These are phyloP conservation scores for Postia placenta DNA, from an alignment of 768 basidiomycete genomes.

Conservation along the genomic window DNA sequence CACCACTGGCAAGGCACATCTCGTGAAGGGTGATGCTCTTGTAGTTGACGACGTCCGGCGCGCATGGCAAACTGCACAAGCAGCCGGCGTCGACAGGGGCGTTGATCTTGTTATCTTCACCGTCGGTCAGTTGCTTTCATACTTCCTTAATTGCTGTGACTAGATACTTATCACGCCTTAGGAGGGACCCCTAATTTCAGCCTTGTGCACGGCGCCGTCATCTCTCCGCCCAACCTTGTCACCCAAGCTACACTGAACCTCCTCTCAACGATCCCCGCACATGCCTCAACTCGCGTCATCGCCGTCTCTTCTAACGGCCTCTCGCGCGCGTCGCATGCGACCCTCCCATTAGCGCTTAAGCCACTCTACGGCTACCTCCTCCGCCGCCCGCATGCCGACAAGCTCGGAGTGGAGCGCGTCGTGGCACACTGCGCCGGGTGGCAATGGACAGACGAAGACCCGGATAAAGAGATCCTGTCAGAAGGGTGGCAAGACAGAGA, in stretches of 20 bases:
- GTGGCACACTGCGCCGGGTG: slow-evolving; percentile 43
- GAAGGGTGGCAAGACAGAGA: slow-evolving; percentile 31
- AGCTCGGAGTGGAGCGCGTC: slow-evolving; percentile 51
- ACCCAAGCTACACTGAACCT: slow-evolving; percentile 51
- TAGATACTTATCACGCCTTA: slow-evolving; percentile 22
- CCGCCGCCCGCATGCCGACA: slow-evolving; percentile 48
- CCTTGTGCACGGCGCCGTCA: slow-evolving; percentile 40
- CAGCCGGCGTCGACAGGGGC: slow-evolving; percentile 17
- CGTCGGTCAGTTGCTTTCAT: slow-evolving; percentile 38
- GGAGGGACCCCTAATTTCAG: slow-evolving; percentile 43
- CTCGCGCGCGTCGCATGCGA: slow-evolving; percentile 35
- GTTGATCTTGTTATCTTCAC: slow-evolving; percentile 56
- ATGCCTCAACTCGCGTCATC: slow-evolving; percentile 43
- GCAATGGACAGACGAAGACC: slow-evolving; percentile 44
- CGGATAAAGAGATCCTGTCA: slow-evolving; percentile 36
- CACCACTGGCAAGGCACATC: slow-evolving; percentile 41
- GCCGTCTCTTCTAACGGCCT: slow-evolving; percentile 48
- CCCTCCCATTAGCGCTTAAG: slow-evolving; percentile 43
- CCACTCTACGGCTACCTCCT: slow-evolving; percentile 44
- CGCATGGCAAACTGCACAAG: slow-evolving; percentile 41
- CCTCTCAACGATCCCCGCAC: slow-evolving; percentile 44
- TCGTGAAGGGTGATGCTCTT: slow-evolving; percentile 59
- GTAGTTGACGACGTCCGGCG: slow-evolving; percentile 42
- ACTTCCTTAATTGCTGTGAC: background rate
- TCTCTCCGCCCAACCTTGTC: slow-evolving; percentile 51